phyloP scores from a whole-genome alignment of 345 rosid species.

The Hibiscus trionum region DNA sequence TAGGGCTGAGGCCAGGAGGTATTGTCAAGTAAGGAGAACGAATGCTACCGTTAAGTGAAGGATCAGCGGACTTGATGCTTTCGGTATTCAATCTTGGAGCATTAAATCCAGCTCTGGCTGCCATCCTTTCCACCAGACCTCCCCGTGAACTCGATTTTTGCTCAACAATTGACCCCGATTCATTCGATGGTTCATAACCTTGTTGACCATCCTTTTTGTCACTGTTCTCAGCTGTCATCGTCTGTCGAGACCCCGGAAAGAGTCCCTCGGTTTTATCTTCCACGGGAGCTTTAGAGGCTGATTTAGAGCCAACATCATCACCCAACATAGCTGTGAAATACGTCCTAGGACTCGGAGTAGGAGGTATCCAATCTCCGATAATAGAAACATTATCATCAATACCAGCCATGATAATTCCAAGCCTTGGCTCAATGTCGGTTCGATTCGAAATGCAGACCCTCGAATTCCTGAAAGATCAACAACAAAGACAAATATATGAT shows the following conservation, averaged over 20 bases:
- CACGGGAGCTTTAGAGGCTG: conserved; percentile 24
- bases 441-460: conserved; percentile 13
- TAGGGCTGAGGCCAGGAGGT: conserved; percentile 86
- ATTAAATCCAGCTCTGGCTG: conserved; percentile 81
- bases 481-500: conserved; percentile 8
- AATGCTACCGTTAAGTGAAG: conserved; percentile 34
- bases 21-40: conserved; percentile 68
- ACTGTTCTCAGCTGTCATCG: conserved; percentile 19
- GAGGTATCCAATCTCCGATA: conserved; percentile 82
- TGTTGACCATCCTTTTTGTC: conserved; percentile 29
- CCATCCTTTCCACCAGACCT: conserved; percentile 71
- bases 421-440: conserved; percentile 12
- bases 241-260: conserved; percentile 26
- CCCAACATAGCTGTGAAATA: conserved; percentile 46
- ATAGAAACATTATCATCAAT: conserved; percentile 60
- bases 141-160: conserved; percentile 44
- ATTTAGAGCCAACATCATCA: conserved; percentile 39
- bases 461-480: conserved; percentile 30
- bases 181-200: conserved; percentile 22
- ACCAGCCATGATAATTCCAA: conserved; percentile 46
- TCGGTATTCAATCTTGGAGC: conserved; percentile 71
- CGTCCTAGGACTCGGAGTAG: conserved; percentile 53
- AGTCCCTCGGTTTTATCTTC: conserved; percentile 31
- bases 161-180: conserved; percentile 27
- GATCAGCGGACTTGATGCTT: conserved; percentile 53